Evolutionary conservation across 108 stramenopile species (phyloP).

Genomic region (Skeletonema tropicum): DNA sequence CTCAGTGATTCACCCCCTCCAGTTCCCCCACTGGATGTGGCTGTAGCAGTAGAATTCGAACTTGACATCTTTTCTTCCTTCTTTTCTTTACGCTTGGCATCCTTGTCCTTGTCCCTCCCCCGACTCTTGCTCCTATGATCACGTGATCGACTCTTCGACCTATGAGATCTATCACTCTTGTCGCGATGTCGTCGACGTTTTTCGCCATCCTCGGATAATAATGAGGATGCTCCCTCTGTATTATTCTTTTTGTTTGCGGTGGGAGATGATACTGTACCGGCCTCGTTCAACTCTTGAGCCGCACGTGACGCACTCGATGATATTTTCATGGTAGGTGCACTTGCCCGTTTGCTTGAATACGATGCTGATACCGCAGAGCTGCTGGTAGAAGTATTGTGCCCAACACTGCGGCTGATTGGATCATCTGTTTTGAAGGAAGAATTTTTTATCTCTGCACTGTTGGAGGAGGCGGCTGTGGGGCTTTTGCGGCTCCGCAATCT

Average conservation of each 20-base stretch:
- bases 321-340: conserved; percentile 1
- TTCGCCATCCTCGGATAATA: neutral
- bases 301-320: neutral
- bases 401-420: neutral
- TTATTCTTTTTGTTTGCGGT: neutral
- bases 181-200: neutral
- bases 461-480: neutral
- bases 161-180: conserved; percentile 4
- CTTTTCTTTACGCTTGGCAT: conserved; percentile 1
- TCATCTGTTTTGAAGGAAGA: neutral
- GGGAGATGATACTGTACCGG: neutral
- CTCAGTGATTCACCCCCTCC: conserved; percentile 20
- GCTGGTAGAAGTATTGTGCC: neutral
- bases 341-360: neutral
- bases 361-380: neutral
- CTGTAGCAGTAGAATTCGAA: neutral
- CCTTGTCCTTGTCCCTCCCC: conserved; percentile 17
- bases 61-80: neutral
- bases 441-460: neutral
- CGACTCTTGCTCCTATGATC: conserved; percentile 7
- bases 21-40: neutral
- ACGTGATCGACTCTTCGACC: conserved; percentile 24
- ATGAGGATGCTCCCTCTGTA: neutral
- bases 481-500: neutral
- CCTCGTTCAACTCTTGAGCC: neutral